Base-by-base conservation (phyloP, 2,329 filamentous ascomycete species). In the Hymenoscyphus repandus region DNA sequence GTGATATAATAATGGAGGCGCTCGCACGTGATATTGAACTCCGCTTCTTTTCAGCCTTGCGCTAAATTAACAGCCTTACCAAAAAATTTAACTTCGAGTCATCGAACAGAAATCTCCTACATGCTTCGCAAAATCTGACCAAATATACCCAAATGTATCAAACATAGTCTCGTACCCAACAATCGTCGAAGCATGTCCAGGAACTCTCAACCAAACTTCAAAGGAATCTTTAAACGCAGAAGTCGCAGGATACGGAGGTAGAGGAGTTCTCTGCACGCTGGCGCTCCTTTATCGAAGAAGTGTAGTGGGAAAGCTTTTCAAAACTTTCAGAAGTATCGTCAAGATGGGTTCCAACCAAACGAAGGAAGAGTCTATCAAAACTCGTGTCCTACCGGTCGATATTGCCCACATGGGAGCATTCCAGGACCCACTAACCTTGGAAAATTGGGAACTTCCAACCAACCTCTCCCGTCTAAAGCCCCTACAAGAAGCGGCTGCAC, bases 401-500 rank as follows among this genome's bases (percentile, higher is more conserved):
- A 50, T 41, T 5, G 42, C 27, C 11, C 33, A 57, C 9, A 38
- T 65, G 15, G 64, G 64, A 1, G 38, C 50, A 6, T 66, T 65
- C 47, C 47, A 54, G 39, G 53, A 64, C 37, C 17, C 4, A 20
- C 41, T 52, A 15, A 58, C 60, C 1, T 55, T 66, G 15, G 58
- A 65, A 39, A 58, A 54, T 5, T 66, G 62, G 63, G 53, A 57
- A 41, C 38, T 65, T 5, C 59, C 59, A 22, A 40, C 12, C 2
- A 50, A 58, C 31, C 15, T 31, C 2, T n/a, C 46, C 17, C 41
- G 37, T 11, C 51, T 61, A 5, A 22, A 53, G 18, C 51, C 58
- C 20, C 50, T 67, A 9, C 50, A 52, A 40, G 52, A 62, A 53
- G 64, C 64, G 34, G 64, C 64, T 13, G 34, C 46, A n/a, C 54